Base-by-base conservation (phyloP, 257 asterid species). In the Solanum gandarillasii region DNA sequence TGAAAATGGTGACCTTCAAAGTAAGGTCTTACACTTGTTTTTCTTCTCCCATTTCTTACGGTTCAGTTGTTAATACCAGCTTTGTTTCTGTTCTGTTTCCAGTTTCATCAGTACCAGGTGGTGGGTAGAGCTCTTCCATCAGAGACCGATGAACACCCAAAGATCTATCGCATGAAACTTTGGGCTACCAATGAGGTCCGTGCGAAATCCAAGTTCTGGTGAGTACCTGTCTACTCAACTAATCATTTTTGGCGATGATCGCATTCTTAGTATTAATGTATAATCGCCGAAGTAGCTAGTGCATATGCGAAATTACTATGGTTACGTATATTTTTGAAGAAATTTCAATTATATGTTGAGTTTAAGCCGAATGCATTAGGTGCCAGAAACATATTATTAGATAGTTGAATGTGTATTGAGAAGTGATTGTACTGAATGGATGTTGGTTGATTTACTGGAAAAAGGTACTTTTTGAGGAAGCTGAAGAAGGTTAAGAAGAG, bases 91-190 rank as follows among this genome's bases (percentile, higher is more conserved):
- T 76, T 9, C 32, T 4, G 23, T 16, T 81, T 46, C 41, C 41
- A 81, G 85, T 81, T 81, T 81, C 85, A 81, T 46, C 85, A 81
- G 85, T 81, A 81, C 68, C 85, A 81, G 85, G 85, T 81, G 68
- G 85, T 81, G 3, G 85, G 85, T 29, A 81, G 85, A 81, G 85
- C 85, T 46, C 41, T 81, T 2, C 85, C 85, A 29, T 27, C 85
- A 16, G 85, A 81, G 27, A 81, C n/a, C 39, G 85, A 81, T 81
- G 85, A 81, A 31, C 85, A 81, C 41, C 85, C 85, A 9, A 81
- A 81, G 85, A 81, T 81, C 85, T 81, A 81, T 38, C 85, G 85
- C 6, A 81, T 81, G 85, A 81, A 81, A 25, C 85, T 81, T 18
- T 81, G 85, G 85, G 85, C 85, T 18, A 81, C 85, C 29, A 81